Evolutionary conservation across 2,329 filamentous ascomycete genomes (phyloP).

Genomic region (Claviceps sp.): DNA sequence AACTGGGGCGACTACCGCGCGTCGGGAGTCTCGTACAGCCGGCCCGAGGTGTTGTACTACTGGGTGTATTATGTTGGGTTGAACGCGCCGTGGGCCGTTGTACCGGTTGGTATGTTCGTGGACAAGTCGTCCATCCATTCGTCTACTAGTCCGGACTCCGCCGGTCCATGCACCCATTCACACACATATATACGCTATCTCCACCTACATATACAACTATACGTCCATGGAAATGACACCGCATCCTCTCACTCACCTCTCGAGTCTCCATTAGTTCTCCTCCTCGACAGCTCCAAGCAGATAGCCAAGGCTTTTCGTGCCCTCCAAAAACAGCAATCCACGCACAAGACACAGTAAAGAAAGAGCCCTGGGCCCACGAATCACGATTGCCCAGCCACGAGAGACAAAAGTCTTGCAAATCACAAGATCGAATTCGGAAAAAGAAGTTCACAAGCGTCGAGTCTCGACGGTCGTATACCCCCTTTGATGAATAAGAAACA

Average conservation of each 20-base stretch:
- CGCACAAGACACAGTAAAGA: slow-evolving; percentile 11
- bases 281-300: slow-evolving; percentile 19
- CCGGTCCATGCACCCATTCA: background rate
- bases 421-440: background rate
- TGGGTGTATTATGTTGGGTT: slow-evolving; percentile 51
- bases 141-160: background rate
- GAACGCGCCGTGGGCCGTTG: slow-evolving; percentile 46
- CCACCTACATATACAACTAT: background rate
- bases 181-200: background rate
- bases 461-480: no score
- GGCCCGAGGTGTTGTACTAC: slow-evolving; percentile 47
- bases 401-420: no score
- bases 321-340: slow-evolving; percentile 10
- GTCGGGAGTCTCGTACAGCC: slow-evolving; percentile 35
- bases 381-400: background rate
- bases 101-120: slow-evolving; percentile 32
- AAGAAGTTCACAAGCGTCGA: background rate
- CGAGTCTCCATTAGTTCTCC: slow-evolving; percentile 12
- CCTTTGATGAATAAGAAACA: no score
- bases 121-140: background rate
- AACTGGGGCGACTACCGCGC: slow-evolving; percentile 34
- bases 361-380: background rate
- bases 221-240: background rate
- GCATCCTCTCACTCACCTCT: background rate
- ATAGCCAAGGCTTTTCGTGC: slow-evolving; percentile 15